A percentile compares a stretch with the other conserved stretches of the same genome.
phyloP scores from a whole-genome alignment of 2,329 filamentous ascomycete species.

The Fusarium tjaetaba region DNA sequence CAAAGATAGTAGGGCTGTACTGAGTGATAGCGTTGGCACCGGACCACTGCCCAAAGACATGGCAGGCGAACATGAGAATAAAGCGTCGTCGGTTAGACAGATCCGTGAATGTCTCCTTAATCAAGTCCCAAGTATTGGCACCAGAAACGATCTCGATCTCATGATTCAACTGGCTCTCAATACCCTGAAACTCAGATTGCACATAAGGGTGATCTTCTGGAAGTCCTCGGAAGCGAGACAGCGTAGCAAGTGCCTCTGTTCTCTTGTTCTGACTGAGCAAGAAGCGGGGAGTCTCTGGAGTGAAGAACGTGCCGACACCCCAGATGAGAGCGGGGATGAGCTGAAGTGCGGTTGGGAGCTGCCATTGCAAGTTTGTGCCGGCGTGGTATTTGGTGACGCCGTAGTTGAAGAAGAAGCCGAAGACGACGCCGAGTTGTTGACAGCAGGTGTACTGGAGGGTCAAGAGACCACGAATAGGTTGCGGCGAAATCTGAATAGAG shows the following conservation, averaged over 20 bases:
- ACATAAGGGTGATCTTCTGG: constrained; percentile 45
- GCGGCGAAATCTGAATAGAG: constrained; percentile 31
- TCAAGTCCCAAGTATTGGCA: constrained; percentile 43
- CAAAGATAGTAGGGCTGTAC: constrained; percentile 45
- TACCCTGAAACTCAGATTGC: constrained; percentile 40
- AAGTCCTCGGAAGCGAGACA: constrained; percentile 39
- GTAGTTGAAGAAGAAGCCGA: constrained; percentile 51
- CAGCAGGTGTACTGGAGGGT: constrained; percentile 49
- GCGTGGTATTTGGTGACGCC: constrained; percentile 45
- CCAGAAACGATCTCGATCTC: constrained; percentile 49
- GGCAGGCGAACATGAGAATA: constrained; percentile 45
- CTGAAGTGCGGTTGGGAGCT: constrained; percentile 43
- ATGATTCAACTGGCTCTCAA: constrained; percentile 47
- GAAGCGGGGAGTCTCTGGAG: constrained; percentile 42
- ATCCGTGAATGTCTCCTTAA: constrained; percentile 48
- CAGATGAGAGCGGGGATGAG: constrained; percentile 41
- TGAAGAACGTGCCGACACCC: constrained; percentile 41
- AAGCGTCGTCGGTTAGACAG: constrained; percentile 44
- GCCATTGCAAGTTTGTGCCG: constrained; percentile 40
- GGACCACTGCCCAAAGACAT: constrained; percentile 44
- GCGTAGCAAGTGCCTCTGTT: constrained; percentile 24
- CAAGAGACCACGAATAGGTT: constrained; percentile 45
- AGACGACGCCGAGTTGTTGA: constrained; percentile 47
- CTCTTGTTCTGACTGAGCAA: constrained; percentile 36
- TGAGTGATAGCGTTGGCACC: constrained; percentile 47